These are phyloP conservation scores for Gonapodya prolifera DNA, from an alignment of 192 early-diverging fungal genomes.

Conservation along the genomic window DNA sequence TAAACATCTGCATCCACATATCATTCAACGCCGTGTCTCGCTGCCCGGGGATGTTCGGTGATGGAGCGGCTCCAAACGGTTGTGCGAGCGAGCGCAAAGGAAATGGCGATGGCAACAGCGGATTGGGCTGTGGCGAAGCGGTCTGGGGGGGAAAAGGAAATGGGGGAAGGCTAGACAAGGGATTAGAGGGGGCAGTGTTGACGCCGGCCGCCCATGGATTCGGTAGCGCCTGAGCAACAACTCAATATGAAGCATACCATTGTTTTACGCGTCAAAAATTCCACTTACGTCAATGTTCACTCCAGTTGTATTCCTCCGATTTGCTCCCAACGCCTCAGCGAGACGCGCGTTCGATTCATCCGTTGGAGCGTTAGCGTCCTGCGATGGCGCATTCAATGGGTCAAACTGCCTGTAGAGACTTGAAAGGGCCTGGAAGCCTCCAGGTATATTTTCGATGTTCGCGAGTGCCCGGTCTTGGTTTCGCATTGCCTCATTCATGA, in stretches of 20 bases:
- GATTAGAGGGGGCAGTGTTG: neutral
- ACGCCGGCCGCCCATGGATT: neutral
- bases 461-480: constrained; percentile 54
- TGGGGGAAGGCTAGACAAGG: neutral
- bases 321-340: constrained; percentile 33
- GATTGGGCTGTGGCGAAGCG: neutral
- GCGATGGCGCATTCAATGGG: constrained; percentile 40
- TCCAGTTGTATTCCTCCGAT: neutral
- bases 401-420: constrained; percentile 40
- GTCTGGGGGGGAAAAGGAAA: neutral
- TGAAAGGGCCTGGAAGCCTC: constrained; percentile 50
- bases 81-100: neutral
- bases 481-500: constrained; percentile 45
- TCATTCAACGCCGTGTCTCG: no score
- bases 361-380: constrained; percentile 15
- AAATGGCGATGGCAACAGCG: neutral
- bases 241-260: neutral
- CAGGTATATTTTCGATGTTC: constrained; percentile 49
- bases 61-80: neutral
- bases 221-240: neutral
- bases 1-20: neutral
- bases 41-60: no score
- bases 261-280: neutral
- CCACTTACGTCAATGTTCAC: neutral
- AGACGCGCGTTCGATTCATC: constrained; percentile 35